Base-by-base conservation (phyloP, 2,329 filamentous ascomycete genomes). In the Nemania sp. region DNA sequence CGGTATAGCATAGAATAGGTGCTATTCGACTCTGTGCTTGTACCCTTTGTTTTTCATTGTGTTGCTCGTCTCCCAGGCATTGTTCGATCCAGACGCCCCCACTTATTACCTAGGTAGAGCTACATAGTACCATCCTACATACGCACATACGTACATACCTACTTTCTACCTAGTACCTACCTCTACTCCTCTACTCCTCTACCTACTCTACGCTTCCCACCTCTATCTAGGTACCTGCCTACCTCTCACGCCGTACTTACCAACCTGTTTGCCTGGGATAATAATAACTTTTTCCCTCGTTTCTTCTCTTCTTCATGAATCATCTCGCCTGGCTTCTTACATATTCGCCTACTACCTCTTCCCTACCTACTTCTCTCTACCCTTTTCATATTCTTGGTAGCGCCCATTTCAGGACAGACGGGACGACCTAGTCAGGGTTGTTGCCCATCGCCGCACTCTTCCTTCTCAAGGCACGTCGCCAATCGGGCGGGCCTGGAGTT, bases 11-110 rank as follows among this genome's bases (percentile, higher is more conserved):
- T 53, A 24, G 43, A 18, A 24, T 38, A 45, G 15, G 15, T 51
- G 20, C 24, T 27, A 22, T 32, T 57, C 24, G 38, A 45, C 1
- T 20, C 15, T 54, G 15, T 32, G 7, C 3, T 49, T 8, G 27
- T 45, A 3, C 43, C 58, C 35, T 54, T 52, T 45, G 18, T 45
- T 45, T 45, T 45, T 18, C 8, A 38, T 55, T 47, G 47, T 55
- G 47, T 47, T 53, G 56, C 56, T 51, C 51, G 27, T 47, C 55
- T 51, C 56, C 32, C 11, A 35, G 32, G 3, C 6, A 32, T 8
- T 15, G 41, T 47, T 49, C 47, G 60, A 55, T 59, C 62, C 13
- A 59, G n/a, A 32, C 26, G 49, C 35, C 38, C 26, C 54, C 51
- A 56, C 51, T n/a, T 47, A 27, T 15, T 29, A n/a, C n/a, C n/a